These are phyloP conservation scores for Ophiostoma fasciatum DNA, from an alignment of 2,329 filamentous ascomycete species.

Conservation along the genomic window DNA sequence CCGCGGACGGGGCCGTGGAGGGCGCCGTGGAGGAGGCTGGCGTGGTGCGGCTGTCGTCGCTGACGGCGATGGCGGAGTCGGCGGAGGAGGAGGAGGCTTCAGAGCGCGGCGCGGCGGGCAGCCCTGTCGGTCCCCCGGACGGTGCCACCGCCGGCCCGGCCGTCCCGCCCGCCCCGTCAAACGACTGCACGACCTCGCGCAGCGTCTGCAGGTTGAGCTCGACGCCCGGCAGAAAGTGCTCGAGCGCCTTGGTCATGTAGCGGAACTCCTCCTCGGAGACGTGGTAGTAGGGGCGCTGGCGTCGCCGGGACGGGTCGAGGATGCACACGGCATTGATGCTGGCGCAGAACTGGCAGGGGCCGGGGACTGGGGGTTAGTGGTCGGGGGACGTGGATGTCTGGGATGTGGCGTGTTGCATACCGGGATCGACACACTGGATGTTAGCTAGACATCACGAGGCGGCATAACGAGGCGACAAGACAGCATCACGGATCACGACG, in stretches of 20 bases:
- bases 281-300: conserved; percentile 18
- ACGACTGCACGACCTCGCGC: conserved; percentile 10
- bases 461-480: too few species aligned
- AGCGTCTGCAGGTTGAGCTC: conserved; percentile 15
- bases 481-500: too few species aligned
- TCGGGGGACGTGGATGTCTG: too few species aligned
- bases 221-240: conserved; percentile 16
- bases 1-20: background rate
- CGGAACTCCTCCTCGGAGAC: conserved; percentile 18
- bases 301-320: conserved; percentile 15
- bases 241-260: conserved; percentile 16
- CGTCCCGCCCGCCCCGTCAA: conserved; percentile 1
- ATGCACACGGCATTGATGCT: conserved; percentile 15
- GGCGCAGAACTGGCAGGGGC: conserved; percentile 16
- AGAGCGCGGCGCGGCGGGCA: too few species aligned
- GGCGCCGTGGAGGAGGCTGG: background rate
- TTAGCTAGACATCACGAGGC: background rate
- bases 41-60: background rate
- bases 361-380: conserved; percentile 12
- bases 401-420: background rate
- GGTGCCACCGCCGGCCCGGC: background rate
- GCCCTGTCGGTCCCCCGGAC: too few species aligned
- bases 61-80: background rate
- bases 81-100: too few species aligned
- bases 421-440: conserved; percentile 10